Evolutionary conservation across 1,284 basidiomycete genomes (phyloP), one percentile per base, ranked within the genome.

Genomic region (Malassezia brasiliensis): DNA sequence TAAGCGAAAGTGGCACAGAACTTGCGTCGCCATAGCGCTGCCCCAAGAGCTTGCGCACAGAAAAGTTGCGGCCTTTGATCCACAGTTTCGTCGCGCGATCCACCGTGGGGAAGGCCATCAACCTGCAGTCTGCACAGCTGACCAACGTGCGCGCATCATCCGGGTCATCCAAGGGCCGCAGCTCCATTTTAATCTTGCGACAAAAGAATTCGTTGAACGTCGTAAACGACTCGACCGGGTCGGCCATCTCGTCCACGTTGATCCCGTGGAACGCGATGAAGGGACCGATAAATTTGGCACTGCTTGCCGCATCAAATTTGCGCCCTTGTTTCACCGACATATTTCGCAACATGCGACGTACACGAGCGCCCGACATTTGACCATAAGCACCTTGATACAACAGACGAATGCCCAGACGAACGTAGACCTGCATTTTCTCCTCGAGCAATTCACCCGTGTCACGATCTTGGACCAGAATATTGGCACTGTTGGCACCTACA

Each of bases 31-130:
- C 22, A 14, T 37, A 20, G 52, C 85, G 81, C 20, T 80, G 78
- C 0, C 91, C 91, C 0, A 98, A 80, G 37, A 98, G 78, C 1
- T 84, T 80, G 1, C 77, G 79, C 1, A 96, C 80, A 0, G 83
- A 85, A 71, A 96, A 96, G 64, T 94, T 89, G 22, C 89, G 83
- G 0, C 93, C 94, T 72, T 98, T 98, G 78, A 98, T 94, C 93
- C 94, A 98, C 5, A 98, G 77, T 20, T 80, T 78, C 1, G 88
- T 96, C 1, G 94, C 91, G 52, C 88, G 86, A 44, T 76, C 78
- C 8, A 96, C 83, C 0, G 83, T 85, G 69, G 87, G 84, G 74
- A 96, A 98, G 0, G 85, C 84, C 86, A 96, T 93, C 66, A 96
- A 81, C 25, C 93, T 84, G 72, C 89, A 96, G 77, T 98, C 93